These are phyloP conservation scores for Macroventuria anomochaeta DNA, from an alignment of 2,329 filamentous ascomycete species.

Conservation along the genomic window DNA sequence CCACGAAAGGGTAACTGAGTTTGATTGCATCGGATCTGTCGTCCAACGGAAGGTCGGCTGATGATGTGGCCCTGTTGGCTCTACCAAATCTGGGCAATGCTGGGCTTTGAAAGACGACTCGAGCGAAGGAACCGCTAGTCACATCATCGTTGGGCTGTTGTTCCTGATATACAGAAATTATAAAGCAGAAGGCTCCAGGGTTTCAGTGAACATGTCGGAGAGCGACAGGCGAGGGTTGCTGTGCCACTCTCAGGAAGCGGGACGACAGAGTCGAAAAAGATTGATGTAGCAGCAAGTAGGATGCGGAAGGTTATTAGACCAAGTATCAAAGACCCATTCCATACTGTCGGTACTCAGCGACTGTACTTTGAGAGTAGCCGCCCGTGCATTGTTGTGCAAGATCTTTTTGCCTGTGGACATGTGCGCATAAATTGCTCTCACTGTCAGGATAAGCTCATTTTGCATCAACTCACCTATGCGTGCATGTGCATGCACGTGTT, in stretches of 20 bases:
- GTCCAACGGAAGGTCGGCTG: conserved; percentile 1
- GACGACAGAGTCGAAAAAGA: neutral
- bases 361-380: neutral
- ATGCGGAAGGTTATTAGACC: neutral
- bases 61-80: neutral
- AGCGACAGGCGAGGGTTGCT: conserved; percentile 2
- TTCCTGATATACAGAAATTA: conserved; percentile 1
- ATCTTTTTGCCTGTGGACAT: neutral
- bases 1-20: conserved; percentile 5
- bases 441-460: neutral
- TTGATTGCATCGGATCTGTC: conserved; percentile 9
- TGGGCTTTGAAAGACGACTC: neutral
- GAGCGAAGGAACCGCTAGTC: neutral
- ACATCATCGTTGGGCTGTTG: neutral
- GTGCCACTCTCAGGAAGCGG: conserved; percentile 2
- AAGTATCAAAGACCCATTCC: neutral
- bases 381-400: neutral
- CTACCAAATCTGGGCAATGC: neutral
- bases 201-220: neutral
- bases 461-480: neutral
- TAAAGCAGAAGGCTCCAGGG: conserved; percentile 5
- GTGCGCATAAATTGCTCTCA: neutral
- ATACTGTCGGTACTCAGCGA: neutral
- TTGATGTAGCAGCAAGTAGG: neutral
- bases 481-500: conserved; percentile 3